phyloP scores from a whole-genome alignment of 345 rosid genomes.

The Citrus trifoliata region DNA sequence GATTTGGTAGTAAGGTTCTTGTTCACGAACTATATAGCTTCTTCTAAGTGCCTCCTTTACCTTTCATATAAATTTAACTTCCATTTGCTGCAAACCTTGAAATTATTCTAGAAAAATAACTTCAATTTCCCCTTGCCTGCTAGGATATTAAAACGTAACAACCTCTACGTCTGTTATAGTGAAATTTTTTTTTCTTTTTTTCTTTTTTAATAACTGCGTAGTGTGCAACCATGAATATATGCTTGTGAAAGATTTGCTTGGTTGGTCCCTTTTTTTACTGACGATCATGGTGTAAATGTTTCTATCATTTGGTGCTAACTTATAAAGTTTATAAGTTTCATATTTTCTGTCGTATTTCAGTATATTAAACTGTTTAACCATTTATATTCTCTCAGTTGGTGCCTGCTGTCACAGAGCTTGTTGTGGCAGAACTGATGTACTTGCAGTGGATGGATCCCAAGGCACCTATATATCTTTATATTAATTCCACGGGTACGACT shows the following conservation, averaged over 20 bases:
- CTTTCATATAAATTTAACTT: background rate
- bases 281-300: background rate
- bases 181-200: background rate
- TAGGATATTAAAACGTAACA: too few relatives aligned
- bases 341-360: background rate
- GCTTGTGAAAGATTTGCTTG: background rate
- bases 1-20: too few relatives aligned
- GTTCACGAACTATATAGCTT: too few relatives aligned
- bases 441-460: slow-evolving; percentile 78
- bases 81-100: background rate
- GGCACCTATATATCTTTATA: slow-evolving; percentile 68
- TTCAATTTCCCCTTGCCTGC: background rate
- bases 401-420: slow-evolving; percentile 80
- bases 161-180: background rate
- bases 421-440: slow-evolving; percentile 75
- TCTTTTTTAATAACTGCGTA: too few relatives aligned
- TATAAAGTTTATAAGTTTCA: background rate
- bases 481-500: slow-evolving; percentile 89
- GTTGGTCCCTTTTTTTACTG: background rate
- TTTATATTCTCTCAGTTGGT: slow-evolving; percentile 59
- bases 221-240: background rate
- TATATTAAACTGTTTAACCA: slow-evolving; percentile 7
- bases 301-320: background rate
- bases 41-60: background rate
- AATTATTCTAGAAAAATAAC: background rate